Percentiles rank a stretch among this genome's conserved stretches.
These are phyloP conservation scores for Lagerstroemia speciosa DNA, from an alignment of 345 rosid genomes.

Conservation along the genomic window DNA sequence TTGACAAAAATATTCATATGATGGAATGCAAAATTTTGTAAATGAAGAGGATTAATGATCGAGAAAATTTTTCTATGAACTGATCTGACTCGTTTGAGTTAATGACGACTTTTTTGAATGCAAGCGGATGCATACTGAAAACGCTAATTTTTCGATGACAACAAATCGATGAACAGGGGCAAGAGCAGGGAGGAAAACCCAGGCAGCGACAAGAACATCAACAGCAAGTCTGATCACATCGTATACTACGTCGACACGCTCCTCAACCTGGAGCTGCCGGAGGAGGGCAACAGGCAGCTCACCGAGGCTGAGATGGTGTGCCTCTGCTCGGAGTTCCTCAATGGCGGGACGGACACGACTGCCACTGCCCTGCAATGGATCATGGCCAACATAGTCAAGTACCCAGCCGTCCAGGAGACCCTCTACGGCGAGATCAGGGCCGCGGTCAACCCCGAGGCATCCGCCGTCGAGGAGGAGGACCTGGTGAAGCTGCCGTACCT, in stretches of 20 bases:
- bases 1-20: too few relatives aligned
- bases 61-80: too few relatives aligned
- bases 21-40: too few relatives aligned
- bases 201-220: not conserved
- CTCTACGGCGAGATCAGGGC: constrained; percentile 6
- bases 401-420: constrained; percentile 8
- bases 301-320: constrained; percentile 9
- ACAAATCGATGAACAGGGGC: not conserved
- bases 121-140: too few relatives aligned
- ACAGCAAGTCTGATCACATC: not conserved
- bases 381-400: constrained; percentile 16
- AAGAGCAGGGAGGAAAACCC: not conserved
- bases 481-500: constrained; percentile 8
- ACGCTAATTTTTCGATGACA: too few relatives aligned
- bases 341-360: constrained; percentile 9
- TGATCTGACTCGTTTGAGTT: too few relatives aligned
- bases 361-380: constrained; percentile 13
- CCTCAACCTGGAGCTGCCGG: constrained; percentile 8
- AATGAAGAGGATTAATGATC: too few relatives aligned
- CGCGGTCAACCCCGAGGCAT: not conserved
- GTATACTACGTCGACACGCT: constrained; percentile 9
- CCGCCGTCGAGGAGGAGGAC: constrained; percentile 10
- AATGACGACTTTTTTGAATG: too few relatives aligned
- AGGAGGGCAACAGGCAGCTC: constrained; percentile 1
- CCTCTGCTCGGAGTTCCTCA: constrained; percentile 11